phyloP scores from a whole-genome alignment of 257 asterid species.

The Penstemon newberryi region DNA sequence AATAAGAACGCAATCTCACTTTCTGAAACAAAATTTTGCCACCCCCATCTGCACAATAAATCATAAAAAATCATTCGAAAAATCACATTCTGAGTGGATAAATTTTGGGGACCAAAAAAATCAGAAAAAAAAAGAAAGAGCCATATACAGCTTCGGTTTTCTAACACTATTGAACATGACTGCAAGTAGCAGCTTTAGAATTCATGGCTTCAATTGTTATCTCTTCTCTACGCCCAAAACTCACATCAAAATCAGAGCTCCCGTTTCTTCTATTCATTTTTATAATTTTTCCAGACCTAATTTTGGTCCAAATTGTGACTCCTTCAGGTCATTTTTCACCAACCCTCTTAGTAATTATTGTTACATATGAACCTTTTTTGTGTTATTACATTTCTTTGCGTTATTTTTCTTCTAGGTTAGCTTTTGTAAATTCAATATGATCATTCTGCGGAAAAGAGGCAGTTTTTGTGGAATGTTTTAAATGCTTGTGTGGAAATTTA shows the following conservation, averaged over 20 bases:
- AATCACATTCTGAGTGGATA: background rate
- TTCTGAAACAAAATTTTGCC: no score
- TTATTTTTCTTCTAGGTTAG: constrained; percentile 12
- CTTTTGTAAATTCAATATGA: background rate
- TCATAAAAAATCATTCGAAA: no score
- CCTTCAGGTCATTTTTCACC: constrained; percentile 36
- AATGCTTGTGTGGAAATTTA: background rate
- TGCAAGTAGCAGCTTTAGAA: constrained; percentile 32
- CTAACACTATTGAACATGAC: constrained; percentile 30
- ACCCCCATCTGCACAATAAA: no score
- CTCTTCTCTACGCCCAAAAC: constrained; percentile 18
- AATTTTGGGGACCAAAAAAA: no score
- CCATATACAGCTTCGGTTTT: background rate
- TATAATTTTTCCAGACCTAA: constrained; percentile 29
- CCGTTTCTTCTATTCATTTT: constrained; percentile 30
- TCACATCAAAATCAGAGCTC: constrained; percentile 23
- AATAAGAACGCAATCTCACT: no score
- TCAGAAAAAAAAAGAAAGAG: background rate
- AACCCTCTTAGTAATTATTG: constrained; percentile 5
- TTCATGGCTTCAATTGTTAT: constrained; percentile 18
- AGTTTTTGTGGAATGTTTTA: background rate
- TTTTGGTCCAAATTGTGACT: constrained; percentile 21
- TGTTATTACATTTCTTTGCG: constrained; percentile 6
- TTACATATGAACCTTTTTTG: background rate
- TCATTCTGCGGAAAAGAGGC: background rate